Evolutionary conservation across 371 early-diverging fungal species (phyloP).

Genomic region (Circinella umbellata): DNA sequence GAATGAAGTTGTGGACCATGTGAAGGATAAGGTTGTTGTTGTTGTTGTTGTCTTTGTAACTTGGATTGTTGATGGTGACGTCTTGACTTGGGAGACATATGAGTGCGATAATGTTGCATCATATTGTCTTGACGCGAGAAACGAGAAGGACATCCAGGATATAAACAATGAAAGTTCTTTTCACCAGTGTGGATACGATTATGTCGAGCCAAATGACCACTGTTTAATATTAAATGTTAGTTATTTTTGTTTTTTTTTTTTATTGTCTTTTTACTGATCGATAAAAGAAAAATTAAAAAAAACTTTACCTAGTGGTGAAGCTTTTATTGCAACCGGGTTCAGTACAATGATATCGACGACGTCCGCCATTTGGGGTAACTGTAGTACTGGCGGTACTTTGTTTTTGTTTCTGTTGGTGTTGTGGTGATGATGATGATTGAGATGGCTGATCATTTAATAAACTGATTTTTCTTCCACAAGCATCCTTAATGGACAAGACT

Average conservation of each 20-base stretch:
- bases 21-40: conserved; percentile 10
- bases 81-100: conserved; percentile 57
- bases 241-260: neutral
- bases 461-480: conserved; percentile 46
- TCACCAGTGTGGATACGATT: conserved; percentile 91
- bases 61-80: conserved; percentile 12
- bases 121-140: conserved; percentile 91
- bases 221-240: conserved; percentile 17
- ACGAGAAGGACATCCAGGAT: conserved; percentile 77
- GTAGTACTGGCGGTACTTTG: conserved; percentile 11
- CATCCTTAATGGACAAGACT: conserved; percentile 35
- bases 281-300: no score
- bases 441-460: conserved; percentile 36
- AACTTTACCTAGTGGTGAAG: conserved; percentile 61
- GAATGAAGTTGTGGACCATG: conserved; percentile 17
- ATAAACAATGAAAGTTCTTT: conserved; percentile 83
- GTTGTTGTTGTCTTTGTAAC: neutral
- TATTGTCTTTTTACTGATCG: no score
- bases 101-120: conserved; percentile 89
- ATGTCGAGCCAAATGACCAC: conserved; percentile 88
- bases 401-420: neutral
- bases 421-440: neutral
- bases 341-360: conserved; percentile 57
- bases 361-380: conserved; percentile 10
- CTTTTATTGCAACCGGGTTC: conserved; percentile 60